phyloP scores from a whole-genome alignment of 208 protist species.

The Leishmania guyanensis region DNA sequence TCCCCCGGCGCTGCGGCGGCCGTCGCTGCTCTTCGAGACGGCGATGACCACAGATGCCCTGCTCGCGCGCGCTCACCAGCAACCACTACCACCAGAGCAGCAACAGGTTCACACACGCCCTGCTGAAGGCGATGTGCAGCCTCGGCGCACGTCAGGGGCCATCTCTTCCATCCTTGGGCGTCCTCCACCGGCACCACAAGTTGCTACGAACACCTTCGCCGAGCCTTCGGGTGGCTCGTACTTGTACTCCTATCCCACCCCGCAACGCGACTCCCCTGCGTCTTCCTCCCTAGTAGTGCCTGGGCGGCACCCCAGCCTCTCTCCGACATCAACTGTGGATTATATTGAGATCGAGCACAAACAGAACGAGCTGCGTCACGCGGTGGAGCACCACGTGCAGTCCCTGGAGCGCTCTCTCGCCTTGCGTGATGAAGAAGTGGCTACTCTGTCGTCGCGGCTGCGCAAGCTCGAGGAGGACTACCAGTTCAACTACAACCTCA shows the following conservation, averaged over 20 bases:
- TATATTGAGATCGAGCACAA: conserved; percentile 85
- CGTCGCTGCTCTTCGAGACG: conserved; percentile 30
- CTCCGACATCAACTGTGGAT: conserved; percentile 43
- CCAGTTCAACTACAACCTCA: conserved; percentile 90
- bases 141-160: conserved; percentile 11
- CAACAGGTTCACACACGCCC: not conserved
- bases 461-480: conserved; percentile 87
- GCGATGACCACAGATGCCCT: conserved; percentile 24
- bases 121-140: not conserved
- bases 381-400: conserved; percentile 72
- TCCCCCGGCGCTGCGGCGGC: conserved; percentile 20
- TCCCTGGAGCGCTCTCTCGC: conserved; percentile 66
- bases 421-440: conserved; percentile 71
- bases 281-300: conserved; percentile 11
- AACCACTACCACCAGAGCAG: not conserved
- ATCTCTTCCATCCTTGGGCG: conserved; percentile 34
- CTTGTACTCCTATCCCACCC: not conserved
- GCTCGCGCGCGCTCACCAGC: conserved; percentile 24
- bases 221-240: not conserved
- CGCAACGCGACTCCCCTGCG: conserved; percentile 7
- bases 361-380: conserved; percentile 78
- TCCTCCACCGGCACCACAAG: conserved; percentile 21
- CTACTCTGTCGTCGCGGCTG: conserved; percentile 54
- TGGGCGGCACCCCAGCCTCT: conserved; percentile 13
- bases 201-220: not conserved